Conservation (phyloP, 306 rosid species). For the Urtica urens region DNA sequence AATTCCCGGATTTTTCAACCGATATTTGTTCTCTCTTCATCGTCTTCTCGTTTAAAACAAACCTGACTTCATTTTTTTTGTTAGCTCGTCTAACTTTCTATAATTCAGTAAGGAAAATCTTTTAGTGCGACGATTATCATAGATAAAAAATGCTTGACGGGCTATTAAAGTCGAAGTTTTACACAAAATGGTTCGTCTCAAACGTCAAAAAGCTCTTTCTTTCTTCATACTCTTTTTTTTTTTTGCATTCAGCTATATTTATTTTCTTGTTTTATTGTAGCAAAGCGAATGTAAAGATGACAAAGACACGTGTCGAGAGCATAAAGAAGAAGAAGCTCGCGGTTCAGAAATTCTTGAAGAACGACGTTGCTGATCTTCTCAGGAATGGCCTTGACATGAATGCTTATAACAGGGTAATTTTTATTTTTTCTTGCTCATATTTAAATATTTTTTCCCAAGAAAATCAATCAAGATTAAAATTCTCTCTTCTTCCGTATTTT, state of each 20-base stretch:
- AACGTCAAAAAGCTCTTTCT: background rate
- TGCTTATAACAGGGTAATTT: constrained; percentile 60
- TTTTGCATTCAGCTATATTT: background rate
- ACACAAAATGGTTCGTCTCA: constrained; percentile 45
- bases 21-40: constrained; percentile 24
- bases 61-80: constrained; percentile 14
- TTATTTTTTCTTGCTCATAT: background rate
- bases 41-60: constrained; percentile 9
- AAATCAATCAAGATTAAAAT: background rate
- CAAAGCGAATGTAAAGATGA: constrained; percentile 32
- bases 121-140: background rate
- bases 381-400: constrained; percentile 33
- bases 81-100: background rate
- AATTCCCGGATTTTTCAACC: constrained; percentile 4
- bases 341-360: constrained; percentile 38
- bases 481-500: background rate
- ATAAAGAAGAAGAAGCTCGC: constrained; percentile 42
- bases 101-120: background rate
- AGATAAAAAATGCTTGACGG: constrained; percentile 39
- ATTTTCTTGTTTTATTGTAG: constrained; percentile 24
- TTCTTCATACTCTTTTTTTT: background rate
- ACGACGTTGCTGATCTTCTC: constrained; percentile 59
- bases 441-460: background rate
- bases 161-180: constrained; percentile 46
- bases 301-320: constrained; percentile 35